A percentile compares a stretch with the other conserved stretches of the same genome.
These are phyloP conservation scores for Suhomyces bribrorum DNA, from an alignment of 1,139 yeast genomes.

Conservation along the genomic window DNA sequence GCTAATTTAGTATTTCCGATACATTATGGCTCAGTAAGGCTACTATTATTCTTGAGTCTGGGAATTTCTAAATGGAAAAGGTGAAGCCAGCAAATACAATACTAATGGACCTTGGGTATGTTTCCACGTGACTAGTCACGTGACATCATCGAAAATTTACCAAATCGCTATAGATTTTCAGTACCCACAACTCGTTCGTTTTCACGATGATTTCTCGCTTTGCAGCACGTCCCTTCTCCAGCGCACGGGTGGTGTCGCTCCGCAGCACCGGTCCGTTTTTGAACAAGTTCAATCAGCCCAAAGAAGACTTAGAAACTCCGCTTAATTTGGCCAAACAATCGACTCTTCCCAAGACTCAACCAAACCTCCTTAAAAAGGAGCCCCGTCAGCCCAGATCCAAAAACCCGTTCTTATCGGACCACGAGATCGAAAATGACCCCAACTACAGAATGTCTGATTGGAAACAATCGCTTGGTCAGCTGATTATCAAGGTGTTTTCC, in stretches of 20 bases:
- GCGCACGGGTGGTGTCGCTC: slow-evolving; percentile 9
- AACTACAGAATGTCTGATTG: slow-evolving; percentile 62
- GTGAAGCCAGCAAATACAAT: too few species aligned
- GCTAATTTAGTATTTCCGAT: too few species aligned
- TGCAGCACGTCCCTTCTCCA: slow-evolving; percentile 5
- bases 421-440: slow-evolving; percentile 58
- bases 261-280: slow-evolving; percentile 18
- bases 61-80: too few species aligned
- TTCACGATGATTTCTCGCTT: slow-evolving; percentile 6
- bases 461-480: slow-evolving; percentile 73
- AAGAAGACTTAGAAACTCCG: slow-evolving; percentile 39
- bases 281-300: slow-evolving; percentile 22
- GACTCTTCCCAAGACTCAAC: slow-evolving; percentile 47
- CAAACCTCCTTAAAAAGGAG: slow-evolving; percentile 34
- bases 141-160: slow-evolving; percentile 7
- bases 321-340: slow-evolving; percentile 50
- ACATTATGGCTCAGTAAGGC: too few species aligned
- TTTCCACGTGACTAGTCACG: too few species aligned
- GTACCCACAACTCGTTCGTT: neutral
- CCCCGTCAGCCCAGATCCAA: slow-evolving; percentile 47
- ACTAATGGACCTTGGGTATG: too few species aligned
- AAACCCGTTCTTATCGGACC: slow-evolving; percentile 52
- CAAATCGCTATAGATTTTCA: neutral
- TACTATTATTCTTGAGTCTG: too few species aligned
- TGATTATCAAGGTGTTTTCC: slow-evolving; percentile 62